Conservation (phyloP, 805 yeast genomes). For the Wickerhamiella occidentalis region DNA sequence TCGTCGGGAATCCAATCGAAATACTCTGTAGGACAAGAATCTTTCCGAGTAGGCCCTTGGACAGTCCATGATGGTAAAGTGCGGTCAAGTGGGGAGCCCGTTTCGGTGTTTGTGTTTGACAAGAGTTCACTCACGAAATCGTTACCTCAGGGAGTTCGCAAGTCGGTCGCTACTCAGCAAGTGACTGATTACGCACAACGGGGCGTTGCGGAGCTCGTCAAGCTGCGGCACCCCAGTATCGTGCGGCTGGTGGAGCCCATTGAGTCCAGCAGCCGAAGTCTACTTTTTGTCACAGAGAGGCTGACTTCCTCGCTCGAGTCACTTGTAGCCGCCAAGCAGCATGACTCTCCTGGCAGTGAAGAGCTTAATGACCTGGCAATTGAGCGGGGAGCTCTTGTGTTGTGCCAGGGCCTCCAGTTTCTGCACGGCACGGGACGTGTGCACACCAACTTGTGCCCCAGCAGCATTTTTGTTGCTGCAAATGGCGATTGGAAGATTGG, state of each 20-base stretch:
- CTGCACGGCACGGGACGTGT: constrained; percentile 62
- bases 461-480: constrained; percentile 60
- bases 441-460: constrained; percentile 70
- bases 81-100: constrained; percentile 36
- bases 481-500: constrained; percentile 85
- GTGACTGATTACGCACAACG: constrained; percentile 49
- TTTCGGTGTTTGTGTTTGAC: constrained; percentile 78
- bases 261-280: constrained; percentile 69
- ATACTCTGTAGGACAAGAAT: constrained; percentile 58
- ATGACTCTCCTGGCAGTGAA: constrained; percentile 28
- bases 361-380: constrained; percentile 59
- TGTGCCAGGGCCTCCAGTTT: constrained; percentile 68
- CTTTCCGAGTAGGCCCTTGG: constrained; percentile 75
- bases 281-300: constrained; percentile 76
- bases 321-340: constrained; percentile 27
- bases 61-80: constrained; percentile 69
- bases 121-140: constrained; percentile 56
- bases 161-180: constrained; percentile 43
- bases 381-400: constrained; percentile 71
- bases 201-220: constrained; percentile 62
- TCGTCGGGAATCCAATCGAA: constrained; percentile 27
- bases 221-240: constrained; percentile 80
- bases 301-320: constrained; percentile 46
- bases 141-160: constrained; percentile 18
- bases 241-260: constrained; percentile 75